phyloP scores from a whole-genome alignment of 345 rosid species.

The Viola odorata region DNA sequence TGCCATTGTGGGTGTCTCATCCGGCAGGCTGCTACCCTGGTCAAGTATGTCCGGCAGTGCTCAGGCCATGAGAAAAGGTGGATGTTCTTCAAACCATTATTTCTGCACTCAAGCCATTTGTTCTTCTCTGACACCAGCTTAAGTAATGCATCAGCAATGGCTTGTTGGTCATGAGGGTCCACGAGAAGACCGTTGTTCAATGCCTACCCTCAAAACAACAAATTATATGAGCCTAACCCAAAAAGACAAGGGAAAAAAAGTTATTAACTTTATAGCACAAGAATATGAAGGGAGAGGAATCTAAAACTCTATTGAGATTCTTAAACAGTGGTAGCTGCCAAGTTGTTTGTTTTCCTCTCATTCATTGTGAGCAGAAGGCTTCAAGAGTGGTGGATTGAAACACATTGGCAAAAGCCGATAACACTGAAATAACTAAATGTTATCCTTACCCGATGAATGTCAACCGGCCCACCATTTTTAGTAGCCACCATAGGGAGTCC shows the following conservation, averaged over 20 bases:
- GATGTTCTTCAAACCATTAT: constrained; percentile 93
- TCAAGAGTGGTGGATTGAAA: not conserved
- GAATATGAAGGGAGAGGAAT: no score
- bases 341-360: not conserved
- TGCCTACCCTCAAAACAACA: constrained; percentile 39
- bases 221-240: not conserved
- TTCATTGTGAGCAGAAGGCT: not conserved
- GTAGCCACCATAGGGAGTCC: constrained; percentile 99
- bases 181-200: constrained; percentile 88
- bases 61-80: constrained; percentile 98
- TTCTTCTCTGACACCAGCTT: constrained; percentile 91
- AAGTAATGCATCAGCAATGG: constrained; percentile 79
- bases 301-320: no score
- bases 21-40: constrained; percentile 85
- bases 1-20: constrained; percentile 98
- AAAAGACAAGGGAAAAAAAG: constrained; percentile 4
- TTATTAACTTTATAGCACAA: not conserved
- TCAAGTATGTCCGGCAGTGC: constrained; percentile 92
- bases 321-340: no score
- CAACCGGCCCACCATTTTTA: constrained; percentile 96
- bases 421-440: constrained; percentile 4
- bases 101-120: constrained; percentile 79
- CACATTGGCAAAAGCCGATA: not conserved
- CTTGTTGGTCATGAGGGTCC: constrained; percentile 89
- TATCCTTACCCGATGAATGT: constrained; percentile 59